Evolutionary conservation across 1,284 basidiomycete genomes (phyloP).

Genomic region (Trichosporon ovoides): DNA sequence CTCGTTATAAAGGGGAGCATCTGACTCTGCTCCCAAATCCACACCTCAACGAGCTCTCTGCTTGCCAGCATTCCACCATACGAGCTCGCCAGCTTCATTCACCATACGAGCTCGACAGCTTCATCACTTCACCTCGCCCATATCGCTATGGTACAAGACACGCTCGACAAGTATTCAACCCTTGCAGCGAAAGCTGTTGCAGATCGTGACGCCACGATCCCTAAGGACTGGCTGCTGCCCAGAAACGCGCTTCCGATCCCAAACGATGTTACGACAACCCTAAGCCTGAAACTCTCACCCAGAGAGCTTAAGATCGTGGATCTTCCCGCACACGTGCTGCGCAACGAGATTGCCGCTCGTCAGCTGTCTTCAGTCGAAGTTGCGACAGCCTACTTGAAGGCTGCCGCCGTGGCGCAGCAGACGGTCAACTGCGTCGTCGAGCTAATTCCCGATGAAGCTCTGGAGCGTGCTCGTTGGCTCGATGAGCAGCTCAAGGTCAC

Average conservation of each 20-base stretch:
- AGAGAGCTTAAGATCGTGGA: conserved; percentile 28
- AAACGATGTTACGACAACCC: conserved; percentile 3
- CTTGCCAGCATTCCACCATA: no score
- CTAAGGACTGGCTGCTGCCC: conserved; percentile 13
- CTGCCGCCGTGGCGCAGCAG: conserved; percentile 27
- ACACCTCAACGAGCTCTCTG: no score
- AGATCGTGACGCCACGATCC: conserved; percentile 16
- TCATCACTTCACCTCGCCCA: neutral
- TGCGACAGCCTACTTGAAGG: conserved; percentile 29
- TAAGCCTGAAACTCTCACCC: conserved; percentile 14
- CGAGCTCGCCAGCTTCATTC: no score
- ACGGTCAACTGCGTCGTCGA: conserved; percentile 65
- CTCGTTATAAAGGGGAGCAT: no score
- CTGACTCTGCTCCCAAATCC: no score
- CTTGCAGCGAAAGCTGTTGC: neutral
- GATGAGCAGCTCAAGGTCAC: conserved; percentile 55
- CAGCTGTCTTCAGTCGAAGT: conserved; percentile 30
- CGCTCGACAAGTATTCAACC: neutral
- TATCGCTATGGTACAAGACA: neutral
- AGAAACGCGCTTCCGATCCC: neutral
- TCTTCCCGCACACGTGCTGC: conserved; percentile 52
- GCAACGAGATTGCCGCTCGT: conserved; percentile 30
- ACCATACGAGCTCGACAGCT: no score
- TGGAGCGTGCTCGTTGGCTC: conserved; percentile 57
- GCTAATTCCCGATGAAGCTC: conserved; percentile 60